phyloP scores from a whole-genome alignment of 345 rosid genomes.

The Firmiana major region DNA sequence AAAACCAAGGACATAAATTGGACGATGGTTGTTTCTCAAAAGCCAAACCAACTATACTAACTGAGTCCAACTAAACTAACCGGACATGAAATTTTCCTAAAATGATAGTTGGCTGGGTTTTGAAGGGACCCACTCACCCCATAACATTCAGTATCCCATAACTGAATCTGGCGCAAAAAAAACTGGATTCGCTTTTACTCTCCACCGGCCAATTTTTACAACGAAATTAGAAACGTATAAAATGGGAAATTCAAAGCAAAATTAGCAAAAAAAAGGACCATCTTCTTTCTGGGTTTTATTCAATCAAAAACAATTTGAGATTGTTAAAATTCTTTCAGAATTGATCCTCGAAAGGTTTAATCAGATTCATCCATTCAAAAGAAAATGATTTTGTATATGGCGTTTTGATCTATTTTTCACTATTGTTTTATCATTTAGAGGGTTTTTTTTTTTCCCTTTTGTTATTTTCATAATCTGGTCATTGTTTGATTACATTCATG shows the following conservation, averaged over 20 bases:
- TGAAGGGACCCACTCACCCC: neutral
- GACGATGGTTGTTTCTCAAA: neutral
- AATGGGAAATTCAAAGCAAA: neutral
- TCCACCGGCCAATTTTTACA: neutral
- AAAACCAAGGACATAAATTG: too few species aligned
- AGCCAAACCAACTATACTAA: neutral
- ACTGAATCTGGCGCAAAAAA: conserved; percentile 18
- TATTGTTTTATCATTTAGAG: neutral
- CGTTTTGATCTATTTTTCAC: neutral
- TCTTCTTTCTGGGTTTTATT: neutral
- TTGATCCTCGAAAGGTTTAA: neutral
- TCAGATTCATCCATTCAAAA: neutral
- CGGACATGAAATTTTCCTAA: neutral
- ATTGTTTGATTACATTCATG: neutral
- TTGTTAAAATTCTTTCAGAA: neutral
- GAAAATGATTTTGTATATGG: neutral
- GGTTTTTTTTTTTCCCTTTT: neutral
- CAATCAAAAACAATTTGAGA: neutral
- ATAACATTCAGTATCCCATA: neutral
- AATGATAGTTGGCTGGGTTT: neutral
- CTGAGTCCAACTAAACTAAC: neutral
- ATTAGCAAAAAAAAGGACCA: neutral
- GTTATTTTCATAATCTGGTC: neutral
- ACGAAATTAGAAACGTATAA: neutral
- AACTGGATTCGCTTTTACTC: neutral